Conservation (phyloP, 176 grass and related monocot genomes). For the Paspalum vaginatum region DNA sequence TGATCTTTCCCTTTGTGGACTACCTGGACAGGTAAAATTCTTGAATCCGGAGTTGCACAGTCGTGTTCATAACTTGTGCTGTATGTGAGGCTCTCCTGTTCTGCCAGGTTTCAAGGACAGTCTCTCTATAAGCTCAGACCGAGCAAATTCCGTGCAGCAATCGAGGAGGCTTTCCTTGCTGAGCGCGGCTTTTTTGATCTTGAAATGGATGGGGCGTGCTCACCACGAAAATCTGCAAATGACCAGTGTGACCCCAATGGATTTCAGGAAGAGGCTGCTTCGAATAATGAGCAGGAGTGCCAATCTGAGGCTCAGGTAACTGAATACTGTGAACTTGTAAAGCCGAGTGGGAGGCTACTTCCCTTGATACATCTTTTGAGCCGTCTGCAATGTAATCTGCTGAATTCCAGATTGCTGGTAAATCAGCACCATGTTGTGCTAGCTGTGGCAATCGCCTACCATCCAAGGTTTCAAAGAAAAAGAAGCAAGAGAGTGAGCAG, state of each 20-base stretch:
- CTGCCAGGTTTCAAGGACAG: constrained; percentile 78
- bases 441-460: constrained; percentile 65
- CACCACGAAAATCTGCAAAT: constrained; percentile 42
- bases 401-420: constrained; percentile 47
- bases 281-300: constrained; percentile 71
- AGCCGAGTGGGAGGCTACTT: background rate
- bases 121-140: constrained; percentile 63
- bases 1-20: constrained; percentile 83
- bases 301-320: constrained; percentile 64
- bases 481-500: constrained; percentile 46
- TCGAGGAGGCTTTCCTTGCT: constrained; percentile 92
- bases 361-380: constrained; percentile 11
- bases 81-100: constrained; percentile 31
- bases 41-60: background rate
- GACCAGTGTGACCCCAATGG: constrained; percentile 42
- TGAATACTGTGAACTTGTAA: background rate
- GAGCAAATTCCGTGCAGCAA: constrained; percentile 69
- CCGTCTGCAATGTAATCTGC: constrained; percentile 20
- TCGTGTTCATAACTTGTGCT: background rate
- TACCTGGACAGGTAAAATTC: constrained; percentile 66
- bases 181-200: constrained; percentile 69
- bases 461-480: constrained; percentile 66
- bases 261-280: constrained; percentile 56
- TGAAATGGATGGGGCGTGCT: constrained; percentile 37
- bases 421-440: constrained; percentile 53